Evolutionary conservation across 148 eudicot genomes (phyloP), one percentile per base, ranked within the genome.

Genomic region (Camellia lanceoleosa): DNA sequence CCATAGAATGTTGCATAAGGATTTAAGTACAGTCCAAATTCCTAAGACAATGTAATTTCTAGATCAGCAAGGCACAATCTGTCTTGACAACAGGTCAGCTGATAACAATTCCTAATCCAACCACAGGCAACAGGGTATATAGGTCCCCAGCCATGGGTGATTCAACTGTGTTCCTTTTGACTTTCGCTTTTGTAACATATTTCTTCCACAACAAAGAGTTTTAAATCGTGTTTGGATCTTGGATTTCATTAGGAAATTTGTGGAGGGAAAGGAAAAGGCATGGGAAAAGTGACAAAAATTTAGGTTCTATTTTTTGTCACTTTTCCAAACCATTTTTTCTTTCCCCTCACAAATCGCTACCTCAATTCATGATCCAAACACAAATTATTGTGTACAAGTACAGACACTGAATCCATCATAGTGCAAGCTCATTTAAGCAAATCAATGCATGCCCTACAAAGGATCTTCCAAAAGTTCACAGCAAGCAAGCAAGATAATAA

Each of bases 41-140:
- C 52, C 6, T 49, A 49, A 49, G 16, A 58, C 61, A 58, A 58
- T 58, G 61, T 49, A 49, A 49, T 49, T 4, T 49, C 52, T 49
- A 5, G 52, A 49, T 49, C 52, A 49, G 52, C 52, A 49, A 49
- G 52, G 52, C 52, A 2, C 7, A 7, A 49, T 2, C 38, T 41
- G 52, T 44, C 56, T 38, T 58, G 78, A 67, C 75, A 51, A 14
- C 14, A 72, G 75, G 52, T 72, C 44, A 72, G 60, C 51, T 49
- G 59, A 47, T 51, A 51, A 71, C 38, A 51, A 49, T 23, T 15
- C 42, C 75, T 16, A 49, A 71, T 8, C n/a, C 12, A 14, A 1
- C 9, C 20, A 49, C 23, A 1, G n/a, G 14, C 20, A 4, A 3
- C 38, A 20, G 0, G 13, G 67, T 7, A 18, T 20, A 63, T 5